Base-by-base conservation (phyloP, 2,329 filamentous ascomycete species). In the Byssoonygena ceratinophila region DNA sequence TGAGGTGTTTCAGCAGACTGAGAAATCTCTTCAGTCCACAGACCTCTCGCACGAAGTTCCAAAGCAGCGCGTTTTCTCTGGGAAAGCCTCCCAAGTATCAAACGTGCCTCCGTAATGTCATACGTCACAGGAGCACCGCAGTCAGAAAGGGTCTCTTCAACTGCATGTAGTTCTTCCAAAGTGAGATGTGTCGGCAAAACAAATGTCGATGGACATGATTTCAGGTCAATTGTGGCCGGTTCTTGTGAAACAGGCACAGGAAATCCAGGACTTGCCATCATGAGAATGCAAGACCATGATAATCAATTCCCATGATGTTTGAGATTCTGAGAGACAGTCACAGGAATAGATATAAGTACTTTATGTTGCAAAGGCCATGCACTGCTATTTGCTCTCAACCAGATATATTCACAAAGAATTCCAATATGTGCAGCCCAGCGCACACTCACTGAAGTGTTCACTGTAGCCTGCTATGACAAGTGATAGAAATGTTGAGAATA, bases 61-160 rank as follows among this genome's bases (percentile, higher is more conserved):
- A 94, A 82, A 44, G 79, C 74, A 0, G 87, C 87, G 16, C 91
- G 78, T 60, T 81, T 77, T 58, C 79, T 82, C 52, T 80, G 83
- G 0, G 75, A 75, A 31, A 94, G 76, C 58, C 82, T 87, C 1
- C 85, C 88, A 27, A 97, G 65, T 1, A 95, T 74, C 2, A 96
- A 67, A 3, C 78, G 74, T 0, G 88, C 88, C 66, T 91, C 84
- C 12, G 74, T 73, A 49, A 84, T 73, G 64, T 91, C 79, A 54
- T 84, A 83, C 0, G 87, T 90, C 50, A 92, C 64, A 0, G 75
- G 76, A 4, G 78, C 80, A 49, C 71, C 70, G 50, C 69, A 66
- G 5, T 66, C 63, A 3, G 76, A 72, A 8, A 94, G 77, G 20
- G 75, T 75, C 23, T 81, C 77, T 63, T 89, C 83, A 12, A 87